phyloP scores from a whole-genome alignment of 495 filamentous ascomycete species.

The Neurospora tetrasperma region DNA sequence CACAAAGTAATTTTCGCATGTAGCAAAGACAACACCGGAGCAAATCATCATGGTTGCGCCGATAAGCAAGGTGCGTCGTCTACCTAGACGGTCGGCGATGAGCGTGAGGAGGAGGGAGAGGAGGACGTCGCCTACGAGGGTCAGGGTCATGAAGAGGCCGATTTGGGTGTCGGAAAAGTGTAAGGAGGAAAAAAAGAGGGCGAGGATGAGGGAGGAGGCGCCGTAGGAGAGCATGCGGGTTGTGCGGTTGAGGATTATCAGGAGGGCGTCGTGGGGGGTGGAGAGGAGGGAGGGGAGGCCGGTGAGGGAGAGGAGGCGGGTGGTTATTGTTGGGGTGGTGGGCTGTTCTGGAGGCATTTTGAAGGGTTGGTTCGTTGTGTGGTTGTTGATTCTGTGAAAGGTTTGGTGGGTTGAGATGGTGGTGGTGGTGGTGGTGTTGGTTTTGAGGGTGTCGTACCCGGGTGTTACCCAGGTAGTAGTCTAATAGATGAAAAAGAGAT shows the following conservation, averaged over 20 bases:
- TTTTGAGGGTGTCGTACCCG: not conserved
- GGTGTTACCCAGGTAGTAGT: not conserved
- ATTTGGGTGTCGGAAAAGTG: conserved; percentile 55
- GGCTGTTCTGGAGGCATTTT: not conserved
- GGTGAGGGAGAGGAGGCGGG: not conserved
- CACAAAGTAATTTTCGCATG: conserved; percentile 27
- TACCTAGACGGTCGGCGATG: conserved; percentile 63
- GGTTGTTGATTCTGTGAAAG: not conserved
- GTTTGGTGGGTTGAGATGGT: no score
- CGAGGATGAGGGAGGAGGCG: conserved; percentile 28
- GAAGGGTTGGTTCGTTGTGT: not conserved
- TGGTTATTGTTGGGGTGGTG: not conserved
- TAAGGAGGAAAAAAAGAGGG: conserved; percentile 47
- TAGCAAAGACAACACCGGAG: conserved; percentile 58
- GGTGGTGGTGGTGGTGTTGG: not conserved
- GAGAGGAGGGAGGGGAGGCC: conserved; percentile 41
- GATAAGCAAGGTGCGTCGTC: conserved; percentile 52
- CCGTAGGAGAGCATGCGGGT: conserved; percentile 43
- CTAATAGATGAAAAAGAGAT: not conserved
- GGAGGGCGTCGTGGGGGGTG: conserved; percentile 51
- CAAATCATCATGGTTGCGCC: conserved; percentile 60
- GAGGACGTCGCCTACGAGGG: conserved; percentile 66
- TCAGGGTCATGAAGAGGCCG: conserved; percentile 83
- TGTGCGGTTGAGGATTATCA: conserved; percentile 65
- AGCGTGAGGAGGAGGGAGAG: conserved; percentile 69